Evolutionary conservation across 495 filamentous ascomycete species (phyloP).

Genomic region (Melanomma pulvis-pyrius): DNA sequence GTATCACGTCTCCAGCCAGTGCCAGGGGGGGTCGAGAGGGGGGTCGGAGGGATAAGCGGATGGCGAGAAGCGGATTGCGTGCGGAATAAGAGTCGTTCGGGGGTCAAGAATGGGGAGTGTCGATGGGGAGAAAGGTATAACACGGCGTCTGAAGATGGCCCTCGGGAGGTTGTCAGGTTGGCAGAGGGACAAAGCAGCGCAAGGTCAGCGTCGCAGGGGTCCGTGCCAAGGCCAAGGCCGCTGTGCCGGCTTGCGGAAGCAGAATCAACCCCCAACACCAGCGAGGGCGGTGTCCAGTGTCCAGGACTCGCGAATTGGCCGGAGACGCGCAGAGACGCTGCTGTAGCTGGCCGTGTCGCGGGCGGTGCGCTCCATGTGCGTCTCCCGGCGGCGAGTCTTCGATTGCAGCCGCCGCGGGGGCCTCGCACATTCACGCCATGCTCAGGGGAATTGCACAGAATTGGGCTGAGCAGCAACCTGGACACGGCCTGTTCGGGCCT

Average conservation of each 20-base stretch:
- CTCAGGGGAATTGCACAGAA: slow-evolving; percentile 28
- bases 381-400: neutral
- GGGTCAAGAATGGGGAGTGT: slow-evolving; percentile 26
- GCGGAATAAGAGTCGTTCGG: slow-evolving; percentile 9
- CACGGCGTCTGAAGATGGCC: slow-evolving; percentile 2
- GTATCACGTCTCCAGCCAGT: neutral
- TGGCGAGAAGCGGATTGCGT: neutral
- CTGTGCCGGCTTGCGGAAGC: slow-evolving; percentile 21
- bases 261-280: slow-evolving; percentile 10
- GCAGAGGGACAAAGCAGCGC: slow-evolving; percentile 32
- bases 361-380: neutral
- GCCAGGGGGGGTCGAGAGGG: neutral
- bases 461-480: slow-evolving; percentile 26
- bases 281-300: neutral
- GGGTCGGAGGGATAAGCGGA: slow-evolving; percentile 5
- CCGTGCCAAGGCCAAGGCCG: slow-evolving; percentile 4
- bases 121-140: slow-evolving; percentile 18
- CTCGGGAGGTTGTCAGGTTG: slow-evolving; percentile 14
- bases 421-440: neutral
- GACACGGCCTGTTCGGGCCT: slow-evolving; percentile 25
- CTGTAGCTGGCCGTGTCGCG: neutral
- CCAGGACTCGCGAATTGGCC: neutral
- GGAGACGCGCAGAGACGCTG: neutral
- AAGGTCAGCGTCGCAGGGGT: slow-evolving; percentile 23
- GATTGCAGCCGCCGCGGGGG: neutral